Evolutionary conservation across 2,329 filamentous ascomycete genomes (phyloP).

Genomic region (Dactylellina drechsleri): DNA sequence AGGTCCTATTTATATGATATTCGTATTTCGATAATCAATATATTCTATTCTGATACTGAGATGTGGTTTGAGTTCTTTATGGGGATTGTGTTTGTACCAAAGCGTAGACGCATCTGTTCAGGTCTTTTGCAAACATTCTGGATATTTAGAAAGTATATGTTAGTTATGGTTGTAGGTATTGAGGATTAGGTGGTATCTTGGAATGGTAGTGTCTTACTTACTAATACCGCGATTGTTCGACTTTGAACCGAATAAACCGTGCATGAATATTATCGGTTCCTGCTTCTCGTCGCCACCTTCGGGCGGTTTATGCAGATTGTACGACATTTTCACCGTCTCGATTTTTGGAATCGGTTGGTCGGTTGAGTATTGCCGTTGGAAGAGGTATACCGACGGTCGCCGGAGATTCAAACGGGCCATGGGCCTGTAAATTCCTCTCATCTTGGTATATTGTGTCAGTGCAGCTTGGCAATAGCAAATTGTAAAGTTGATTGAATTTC

Average conservation of each 20-base stretch:
- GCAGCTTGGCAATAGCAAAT: background rate
- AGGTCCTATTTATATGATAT: conserved; percentile 71
- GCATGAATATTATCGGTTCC: conserved; percentile 84
- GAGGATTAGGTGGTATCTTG: background rate
- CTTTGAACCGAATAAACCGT: conserved; percentile 93
- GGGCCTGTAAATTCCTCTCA: conserved; percentile 19
- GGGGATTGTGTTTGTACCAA: conserved; percentile 66
- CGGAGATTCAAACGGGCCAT: conserved; percentile 14
- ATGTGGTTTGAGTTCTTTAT: background rate
- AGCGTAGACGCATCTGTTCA: conserved; percentile 82
- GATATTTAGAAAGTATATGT: background rate
- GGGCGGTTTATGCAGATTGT: conserved; percentile 73
- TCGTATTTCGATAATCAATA: background rate
- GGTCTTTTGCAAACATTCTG: conserved; percentile 81
- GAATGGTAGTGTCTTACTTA: conserved; percentile 72
- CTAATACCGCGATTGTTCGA: conserved; percentile 94
- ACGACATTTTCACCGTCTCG: conserved; percentile 65
- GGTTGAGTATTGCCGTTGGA: conserved; percentile 17
- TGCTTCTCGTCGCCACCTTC: conserved; percentile 62
- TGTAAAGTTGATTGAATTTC: background rate
- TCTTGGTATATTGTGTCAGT: background rate
- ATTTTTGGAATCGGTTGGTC: background rate
- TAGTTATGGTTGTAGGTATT: background rate
- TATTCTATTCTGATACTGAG: too few species aligned
- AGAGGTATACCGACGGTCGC: background rate